Base-by-base conservation (phyloP, 2,329 filamentous ascomycete genomes). In the Microcera coccophila region DNA sequence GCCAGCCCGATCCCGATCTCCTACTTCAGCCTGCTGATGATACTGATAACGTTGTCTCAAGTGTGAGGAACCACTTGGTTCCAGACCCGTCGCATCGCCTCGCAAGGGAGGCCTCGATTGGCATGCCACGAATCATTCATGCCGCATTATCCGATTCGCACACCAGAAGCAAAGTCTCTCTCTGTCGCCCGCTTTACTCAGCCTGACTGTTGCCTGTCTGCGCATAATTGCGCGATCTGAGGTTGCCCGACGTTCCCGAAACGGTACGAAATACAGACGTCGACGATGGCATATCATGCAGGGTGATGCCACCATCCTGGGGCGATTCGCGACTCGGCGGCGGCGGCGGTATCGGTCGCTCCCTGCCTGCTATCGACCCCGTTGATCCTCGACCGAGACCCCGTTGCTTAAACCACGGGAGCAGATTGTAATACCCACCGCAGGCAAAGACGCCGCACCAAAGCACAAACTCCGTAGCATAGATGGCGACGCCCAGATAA, bases 381-480 rank as follows among this genome's bases (percentile, higher is more conserved):
- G n/a, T 16, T 32, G 36, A 48, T 50, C 31, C 54, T 35, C 33
- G 33, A 53, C 18, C 48, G 38, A 48, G 49, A 28, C 65, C 43
- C 48, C 62, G 70, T 39, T 62, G 58, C 44, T 61, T 62, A 0
- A 78, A 46, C 79, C 79, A 83, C 2, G 82, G 81, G 11, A 71
- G 41, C 3, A 86, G 60, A 50, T 85, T 84, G 54, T 79, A 85
- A 47, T 82, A 82, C 2, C 73, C 79, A 1, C 82, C 83, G 45
- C 76, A 82, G 0, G 75, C 74, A 61, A 85, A 82, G 3, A 86
- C 73, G 14, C 83, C 83, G 32, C 79, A 70, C 84, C 84, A 87
- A 2, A 87, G 67, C 1, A 72, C 66, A 39, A 87, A 68, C 60
- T 87, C 83, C 0, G 76, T 78, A 1, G 75, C 79, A 57, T 87